Conservation (phyloP, 768 basidiomycete species). For the Sarcodon sp. region DNA sequence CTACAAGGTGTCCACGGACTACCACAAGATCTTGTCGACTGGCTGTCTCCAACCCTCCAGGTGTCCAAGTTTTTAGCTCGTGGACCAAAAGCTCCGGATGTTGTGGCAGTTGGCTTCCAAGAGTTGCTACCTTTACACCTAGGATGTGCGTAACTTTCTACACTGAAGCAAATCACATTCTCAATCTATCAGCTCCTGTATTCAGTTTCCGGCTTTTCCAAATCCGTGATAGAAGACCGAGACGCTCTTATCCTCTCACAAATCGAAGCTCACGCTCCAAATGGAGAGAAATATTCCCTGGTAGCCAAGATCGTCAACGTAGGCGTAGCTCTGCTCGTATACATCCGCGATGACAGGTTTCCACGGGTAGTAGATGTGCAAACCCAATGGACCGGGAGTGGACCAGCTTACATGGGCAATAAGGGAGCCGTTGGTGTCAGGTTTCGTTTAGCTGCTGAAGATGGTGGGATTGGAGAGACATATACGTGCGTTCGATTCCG, state of each 20-base stretch:
- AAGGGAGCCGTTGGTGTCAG: conserved; percentile 90
- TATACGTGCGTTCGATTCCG: conserved; percentile 58
- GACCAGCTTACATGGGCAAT: conserved; percentile 77
- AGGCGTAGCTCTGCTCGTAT: conserved; percentile 81
- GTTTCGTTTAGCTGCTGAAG: conserved; percentile 52
- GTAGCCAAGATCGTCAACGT: conserved; percentile 75
- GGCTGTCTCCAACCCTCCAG: conserved; percentile 76
- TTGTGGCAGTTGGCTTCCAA: conserved; percentile 88
- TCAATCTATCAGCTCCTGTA: conserved; percentile 1
- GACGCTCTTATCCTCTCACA: conserved; percentile 63
- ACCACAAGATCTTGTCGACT: conserved; percentile 82
- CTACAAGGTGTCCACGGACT: conserved; percentile 63
- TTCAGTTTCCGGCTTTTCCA: conserved; percentile 69
- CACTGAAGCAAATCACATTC: not conserved
- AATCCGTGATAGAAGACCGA: conserved; percentile 52
- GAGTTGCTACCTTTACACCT: conserved; percentile 86
- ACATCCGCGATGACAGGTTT: conserved; percentile 60
- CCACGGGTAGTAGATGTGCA: conserved; percentile 55
- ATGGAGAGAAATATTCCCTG: conserved; percentile 64
- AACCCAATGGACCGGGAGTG: conserved; percentile 65
- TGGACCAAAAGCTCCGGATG: conserved; percentile 60
- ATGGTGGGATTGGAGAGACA: conserved; percentile 51
- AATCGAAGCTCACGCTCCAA: conserved; percentile 58
- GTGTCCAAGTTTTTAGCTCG: conserved; percentile 62
- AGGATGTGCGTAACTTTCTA: conserved; percentile 44